Evolutionary conservation across 1,139 yeast genomes (phyloP), one percentile per base, ranked within the genome.

Genomic region (Nakaseomyces sp.): DNA sequence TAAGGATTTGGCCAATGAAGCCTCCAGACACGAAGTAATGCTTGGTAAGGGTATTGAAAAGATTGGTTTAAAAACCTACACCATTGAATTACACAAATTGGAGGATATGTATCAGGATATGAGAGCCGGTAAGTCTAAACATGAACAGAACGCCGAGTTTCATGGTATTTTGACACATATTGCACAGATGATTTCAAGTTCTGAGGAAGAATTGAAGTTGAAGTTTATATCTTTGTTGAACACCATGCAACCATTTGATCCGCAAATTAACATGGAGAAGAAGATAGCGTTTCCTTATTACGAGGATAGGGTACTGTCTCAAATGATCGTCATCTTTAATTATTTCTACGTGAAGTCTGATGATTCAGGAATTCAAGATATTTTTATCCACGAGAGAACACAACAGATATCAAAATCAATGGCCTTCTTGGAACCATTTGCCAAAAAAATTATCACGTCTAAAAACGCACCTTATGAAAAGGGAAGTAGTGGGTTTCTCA

Each of bases 1-100:
- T 19, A 77, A 80, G 53, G 77, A 72, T 36, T 74, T 79, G 51
- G 89, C 94, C 0, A 72, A 73, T 41, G 71, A 69, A 43, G 79
- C 82, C 3, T 73, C 78, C 28, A 68, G 69, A 43, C 72, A 71
- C 51, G 84, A 79, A 53, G 57, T 69, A 7, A 64, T 70, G 28
- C 48, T 67, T 41, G 49, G 53, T 4, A 64, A 60, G 40, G 59
- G 63, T 5, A 56, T 66, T 19, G 54, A 51, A 8, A 57, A 63
- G 38, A 54, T 60, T 10, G 66, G 65, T 2, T 56, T 66, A 40
- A 63, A 64, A 46, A 60, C 56, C 24, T 68, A 65, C 48, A 62
- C 66, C 32, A 62, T 66, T 26, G 61, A 66, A 1, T 63, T 67
- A 20, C 65, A 64, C 47, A 67, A 64, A 64, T 49, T 66, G 58